phyloP scores from a whole-genome alignment of 768 basidiomycete genomes.

The Multifurca ochricompacta region DNA sequence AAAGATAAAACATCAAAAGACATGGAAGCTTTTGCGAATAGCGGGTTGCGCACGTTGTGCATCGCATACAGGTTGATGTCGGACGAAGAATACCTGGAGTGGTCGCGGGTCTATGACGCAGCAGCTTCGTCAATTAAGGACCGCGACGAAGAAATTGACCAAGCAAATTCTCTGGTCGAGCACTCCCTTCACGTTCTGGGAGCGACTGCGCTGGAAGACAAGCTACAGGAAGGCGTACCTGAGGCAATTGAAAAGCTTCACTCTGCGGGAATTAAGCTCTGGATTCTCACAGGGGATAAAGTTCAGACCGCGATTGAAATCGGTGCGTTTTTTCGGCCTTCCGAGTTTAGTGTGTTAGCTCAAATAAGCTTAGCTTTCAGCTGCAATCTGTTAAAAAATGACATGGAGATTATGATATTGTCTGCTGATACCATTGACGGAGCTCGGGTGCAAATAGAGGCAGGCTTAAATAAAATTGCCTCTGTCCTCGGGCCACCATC shows the following conservation, averaged over 20 bases:
- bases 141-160: conserved; percentile 88
- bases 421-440: conserved; percentile 73
- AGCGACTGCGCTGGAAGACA: conserved; percentile 95
- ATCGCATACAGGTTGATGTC: conserved; percentile 71
- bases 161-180: conserved; percentile 78
- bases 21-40: conserved; percentile 92
- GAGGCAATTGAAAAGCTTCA: conserved; percentile 92
- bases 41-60: conserved; percentile 84
- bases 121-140: conserved; percentile 71
- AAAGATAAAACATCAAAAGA: conserved; percentile 77
- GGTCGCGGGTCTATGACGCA: conserved; percentile 74
- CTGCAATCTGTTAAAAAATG: conserved; percentile 87
- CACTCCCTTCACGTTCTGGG: conserved; percentile 79
- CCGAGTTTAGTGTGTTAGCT: neutral
- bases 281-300: conserved; percentile 98
- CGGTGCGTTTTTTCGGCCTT: conserved; percentile 32
- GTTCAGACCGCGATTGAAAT: conserved; percentile 98
- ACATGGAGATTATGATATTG: conserved; percentile 97
- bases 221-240: conserved; percentile 93
- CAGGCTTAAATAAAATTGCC: conserved; percentile 89
- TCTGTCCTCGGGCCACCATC: conserved; percentile 74
- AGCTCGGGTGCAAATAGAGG: conserved; percentile 82
- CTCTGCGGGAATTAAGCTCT: conserved; percentile 91
- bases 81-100: conserved; percentile 79
- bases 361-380: conserved; percentile 49